Evolutionary conservation across 2,329 filamentous ascomycete species (phyloP).

Genomic region (Fusarium sterilihyphosum): DNA sequence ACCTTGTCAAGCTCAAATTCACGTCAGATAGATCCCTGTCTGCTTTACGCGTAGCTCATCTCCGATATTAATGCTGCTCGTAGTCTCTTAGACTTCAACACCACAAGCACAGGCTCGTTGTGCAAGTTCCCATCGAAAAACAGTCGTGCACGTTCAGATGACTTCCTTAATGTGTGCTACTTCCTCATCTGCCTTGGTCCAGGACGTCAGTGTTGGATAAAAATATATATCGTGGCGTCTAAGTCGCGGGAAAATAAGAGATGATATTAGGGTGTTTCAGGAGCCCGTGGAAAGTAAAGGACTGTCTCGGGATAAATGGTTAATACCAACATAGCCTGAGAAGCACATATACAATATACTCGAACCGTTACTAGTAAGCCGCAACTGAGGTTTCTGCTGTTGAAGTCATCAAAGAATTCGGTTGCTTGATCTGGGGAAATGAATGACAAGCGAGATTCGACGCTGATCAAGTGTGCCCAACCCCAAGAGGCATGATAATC

Average conservation of each 20-base stretch:
- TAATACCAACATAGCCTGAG: not conserved
- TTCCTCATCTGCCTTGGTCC: not conserved
- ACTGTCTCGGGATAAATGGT: conserved; percentile 25
- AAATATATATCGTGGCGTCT: conserved; percentile 6
- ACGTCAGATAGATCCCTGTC: conserved; percentile 44
- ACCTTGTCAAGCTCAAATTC: conserved; percentile 43
- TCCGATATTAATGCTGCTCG: conserved; percentile 41
- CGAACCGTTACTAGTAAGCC: not conserved
- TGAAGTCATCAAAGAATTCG: not conserved
- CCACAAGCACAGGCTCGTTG: not conserved
- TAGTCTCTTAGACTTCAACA: conserved; percentile 7
- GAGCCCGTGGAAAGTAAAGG: conserved; percentile 3
- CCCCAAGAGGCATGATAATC: not conserved
- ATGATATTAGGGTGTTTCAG: conserved; percentile 42
- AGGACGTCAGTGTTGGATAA: not conserved
- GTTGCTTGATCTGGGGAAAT: conserved; percentile 3
- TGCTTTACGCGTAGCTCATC: conserved; percentile 39
- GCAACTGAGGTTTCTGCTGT: not conserved
- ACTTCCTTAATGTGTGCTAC: not conserved
- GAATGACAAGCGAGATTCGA: conserved; percentile 27
- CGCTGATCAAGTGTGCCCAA: not conserved
- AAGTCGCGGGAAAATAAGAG: conserved; percentile 2
- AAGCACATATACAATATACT: not conserved
- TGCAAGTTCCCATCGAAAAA: not conserved
- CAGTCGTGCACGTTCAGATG: not conserved